Evolutionary conservation across 169 alveolate genomes (phyloP), one percentile per base, ranked within the genome.

Genomic region (Plasmodium malariae): DNA sequence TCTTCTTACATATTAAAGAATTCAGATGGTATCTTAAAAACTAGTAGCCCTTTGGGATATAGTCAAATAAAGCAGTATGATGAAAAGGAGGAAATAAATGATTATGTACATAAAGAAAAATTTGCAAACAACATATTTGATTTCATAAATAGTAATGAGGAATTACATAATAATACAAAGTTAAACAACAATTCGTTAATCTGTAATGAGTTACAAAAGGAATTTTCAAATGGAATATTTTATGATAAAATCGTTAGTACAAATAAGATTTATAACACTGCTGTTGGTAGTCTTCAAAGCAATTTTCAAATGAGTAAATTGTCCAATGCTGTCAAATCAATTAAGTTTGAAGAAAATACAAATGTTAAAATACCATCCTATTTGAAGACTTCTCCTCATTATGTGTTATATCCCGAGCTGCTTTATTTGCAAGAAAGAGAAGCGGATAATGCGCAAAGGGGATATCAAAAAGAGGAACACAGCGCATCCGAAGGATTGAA

Each of bases 331-430:
- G 54, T 78, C 5, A 78, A 78, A 24, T 78, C 78, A 1, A 60
- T 78, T 17, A 62, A 60, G 9, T 78, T 78, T 48, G 74, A 78
- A 26, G 89, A 78, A 1, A 78, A 65, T 30, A 32, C 78, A 2
- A 78, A 54, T 43, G 48, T 78, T 4, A 78, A 45, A 26, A 78
- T 78, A 28, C 89, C 89, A 2, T 19, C 69, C 6, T 62, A 55
- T 49, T 45, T 78, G 37, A 78, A 55, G 55, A 19, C 9, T 24
- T 78, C 89, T 26, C 89, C 89, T 36, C 34, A 62, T 1, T 40
- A 62, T 63, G 68, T 78, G 49, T 57, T 78, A 12, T 78, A 78
- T 12, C 89, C 89, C 7, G 89, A 78, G 37, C 21, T 78, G 32
- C 32, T 11, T n/a, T 7, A 78, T 17, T 36, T 43, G 12, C 5